A percentile compares a stretch with the other conserved stretches of the same genome.
These are phyloP conservation scores for Parietichytrium sp. DNA, from an alignment of 108 stramenopile species.

Conservation along the genomic window DNA sequence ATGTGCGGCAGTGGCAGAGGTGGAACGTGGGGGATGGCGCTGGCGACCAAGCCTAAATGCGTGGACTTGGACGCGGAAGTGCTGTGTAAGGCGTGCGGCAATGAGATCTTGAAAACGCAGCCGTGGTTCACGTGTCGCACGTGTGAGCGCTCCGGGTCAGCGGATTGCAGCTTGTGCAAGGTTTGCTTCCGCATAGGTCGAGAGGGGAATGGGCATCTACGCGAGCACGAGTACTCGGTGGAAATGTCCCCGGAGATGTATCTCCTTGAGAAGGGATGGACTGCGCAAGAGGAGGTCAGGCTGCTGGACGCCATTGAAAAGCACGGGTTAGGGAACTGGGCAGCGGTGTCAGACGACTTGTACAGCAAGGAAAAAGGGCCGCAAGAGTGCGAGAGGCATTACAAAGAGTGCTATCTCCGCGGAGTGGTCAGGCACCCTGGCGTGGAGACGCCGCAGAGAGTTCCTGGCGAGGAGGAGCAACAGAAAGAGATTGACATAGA, in stretches of 20 bases:
- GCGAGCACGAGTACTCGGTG: not conserved
- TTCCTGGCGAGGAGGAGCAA: not conserved
- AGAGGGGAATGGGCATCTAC: not conserved
- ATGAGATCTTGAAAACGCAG: not conserved
- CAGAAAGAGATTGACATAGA: not conserved
- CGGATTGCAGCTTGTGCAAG: not conserved
- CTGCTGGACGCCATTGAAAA: not conserved
- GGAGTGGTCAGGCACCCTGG: not conserved
- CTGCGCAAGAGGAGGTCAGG: not conserved
- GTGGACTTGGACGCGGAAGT: too few relatives aligned
- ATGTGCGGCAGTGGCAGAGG: too few relatives aligned
- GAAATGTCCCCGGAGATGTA: not conserved
- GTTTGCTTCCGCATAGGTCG: not conserved
- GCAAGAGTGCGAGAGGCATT: too few relatives aligned
- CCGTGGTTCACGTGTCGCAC: slow-evolving; percentile 17
- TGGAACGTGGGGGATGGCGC: too few relatives aligned
- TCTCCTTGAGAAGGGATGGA: not conserved
- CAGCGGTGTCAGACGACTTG: not conserved
- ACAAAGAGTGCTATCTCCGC: not conserved
- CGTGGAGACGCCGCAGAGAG: not conserved
- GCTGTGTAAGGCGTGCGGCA: not conserved
- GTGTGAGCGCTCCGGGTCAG: not conserved
- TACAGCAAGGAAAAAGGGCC: not conserved
- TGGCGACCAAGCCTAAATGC: too few relatives aligned
- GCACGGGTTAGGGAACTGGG: slow-evolving; percentile 5